A percentile compares a stretch with the other conserved stretches of the same genome.
Conservation (phyloP, 257 asterid genomes). For the Gynochthodes officinalis region DNA sequence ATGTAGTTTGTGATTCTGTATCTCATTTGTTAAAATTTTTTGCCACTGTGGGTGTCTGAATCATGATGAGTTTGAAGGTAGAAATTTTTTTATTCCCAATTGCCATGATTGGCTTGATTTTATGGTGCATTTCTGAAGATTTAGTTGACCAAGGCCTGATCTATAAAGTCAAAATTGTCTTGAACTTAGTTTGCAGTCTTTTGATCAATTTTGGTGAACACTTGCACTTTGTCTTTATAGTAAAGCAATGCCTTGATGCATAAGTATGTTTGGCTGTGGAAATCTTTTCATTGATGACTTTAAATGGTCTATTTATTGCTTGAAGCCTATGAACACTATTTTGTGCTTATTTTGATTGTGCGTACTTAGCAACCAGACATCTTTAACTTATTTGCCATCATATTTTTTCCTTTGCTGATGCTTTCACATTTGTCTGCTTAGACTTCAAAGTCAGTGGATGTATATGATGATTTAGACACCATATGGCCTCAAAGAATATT, state of each 20-base stretch:
- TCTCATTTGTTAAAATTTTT: neutral
- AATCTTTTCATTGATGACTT: constrained; percentile 7
- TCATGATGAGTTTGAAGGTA: neutral
- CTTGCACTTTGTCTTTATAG: neutral
- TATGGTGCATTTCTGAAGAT: neutral
- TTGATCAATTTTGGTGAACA: neutral
- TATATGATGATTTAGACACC: constrained; percentile 24
- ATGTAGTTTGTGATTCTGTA: neutral
- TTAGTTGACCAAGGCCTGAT: neutral
- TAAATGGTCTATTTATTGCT: constrained; percentile 5
- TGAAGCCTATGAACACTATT: neutral
- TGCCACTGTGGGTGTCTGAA: neutral
- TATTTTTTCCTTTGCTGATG: constrained; percentile 15
- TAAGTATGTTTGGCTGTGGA: neutral
- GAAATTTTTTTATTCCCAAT: neutral
- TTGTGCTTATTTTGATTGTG: neutral
- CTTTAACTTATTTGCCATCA: constrained; percentile 9
- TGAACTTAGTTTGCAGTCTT: neutral
- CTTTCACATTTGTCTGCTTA: neutral
- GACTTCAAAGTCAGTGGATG: constrained; percentile 17
- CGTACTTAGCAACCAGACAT: neutral
- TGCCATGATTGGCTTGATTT: constrained; percentile 2
- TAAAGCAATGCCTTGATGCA: neutral
- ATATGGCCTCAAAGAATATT: constrained; percentile 32
- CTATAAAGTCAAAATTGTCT: neutral